A percentile compares a stretch with the other conserved stretches of the same genome.
Conservation (phyloP, 345 rosid genomes). For the Pistacia atlantica region DNA sequence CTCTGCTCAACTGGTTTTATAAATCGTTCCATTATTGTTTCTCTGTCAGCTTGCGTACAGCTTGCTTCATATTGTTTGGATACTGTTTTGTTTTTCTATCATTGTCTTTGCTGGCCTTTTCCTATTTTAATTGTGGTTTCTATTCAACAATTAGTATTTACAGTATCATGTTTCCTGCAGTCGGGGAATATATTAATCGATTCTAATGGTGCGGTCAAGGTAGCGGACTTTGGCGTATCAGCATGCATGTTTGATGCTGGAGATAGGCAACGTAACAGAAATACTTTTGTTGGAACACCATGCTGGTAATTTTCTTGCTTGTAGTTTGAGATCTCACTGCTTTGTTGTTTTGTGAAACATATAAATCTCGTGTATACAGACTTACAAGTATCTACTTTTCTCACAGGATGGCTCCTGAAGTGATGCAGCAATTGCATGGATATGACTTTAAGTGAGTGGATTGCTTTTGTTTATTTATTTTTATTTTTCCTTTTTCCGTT, state of each 20-base stretch:
- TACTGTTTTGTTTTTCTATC: conserved; percentile 6
- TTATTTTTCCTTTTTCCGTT: background rate
- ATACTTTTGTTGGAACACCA: conserved; percentile 98
- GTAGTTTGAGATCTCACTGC: background rate
- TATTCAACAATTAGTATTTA: conserved; percentile 21
- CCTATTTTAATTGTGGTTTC: background rate
- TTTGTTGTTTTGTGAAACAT: background rate
- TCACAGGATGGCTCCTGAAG: conserved; percentile 99
- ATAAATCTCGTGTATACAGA: background rate
- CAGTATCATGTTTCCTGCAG: conserved; percentile 41
- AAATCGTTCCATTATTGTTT: background rate
- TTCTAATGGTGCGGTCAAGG: conserved; percentile 76
- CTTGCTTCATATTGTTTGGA: background rate
- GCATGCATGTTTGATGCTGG: conserved; percentile 99
- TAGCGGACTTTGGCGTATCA: conserved; percentile 98
- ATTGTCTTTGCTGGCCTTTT: background rate
- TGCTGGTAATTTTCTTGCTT: conserved; percentile 69
- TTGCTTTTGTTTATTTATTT: conserved; percentile 21
- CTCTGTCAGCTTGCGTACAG: background rate
- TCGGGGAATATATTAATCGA: conserved; percentile 93
- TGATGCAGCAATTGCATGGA: conserved; percentile 99
- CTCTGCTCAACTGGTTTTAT: background rate
- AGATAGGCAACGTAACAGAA: conserved; percentile 95
- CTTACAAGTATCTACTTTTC: conserved; percentile 20
- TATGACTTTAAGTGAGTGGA: conserved; percentile 95